These are phyloP conservation scores for Cercis canadensis DNA, from an alignment of 306 rosid species.

Conservation along the genomic window DNA sequence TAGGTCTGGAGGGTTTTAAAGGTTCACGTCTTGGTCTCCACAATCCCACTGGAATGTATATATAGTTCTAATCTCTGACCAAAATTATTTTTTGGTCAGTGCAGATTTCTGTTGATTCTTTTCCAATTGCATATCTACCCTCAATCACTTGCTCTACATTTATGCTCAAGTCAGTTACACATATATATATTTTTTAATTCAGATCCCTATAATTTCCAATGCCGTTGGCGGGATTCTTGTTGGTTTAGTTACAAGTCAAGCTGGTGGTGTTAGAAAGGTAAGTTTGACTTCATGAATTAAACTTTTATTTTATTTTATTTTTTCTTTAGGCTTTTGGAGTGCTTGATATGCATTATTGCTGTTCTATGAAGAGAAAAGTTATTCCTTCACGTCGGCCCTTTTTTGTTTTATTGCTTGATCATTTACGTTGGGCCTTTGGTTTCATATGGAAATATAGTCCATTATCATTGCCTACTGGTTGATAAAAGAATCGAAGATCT, in stretches of 20 bases:
- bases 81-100: background rate
- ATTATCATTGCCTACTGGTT: background rate
- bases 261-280: slow-evolving; percentile 98
- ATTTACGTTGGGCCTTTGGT: slow-evolving; percentile 2
- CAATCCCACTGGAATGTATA: too few species aligned
- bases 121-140: too few species aligned
- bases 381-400: background rate
- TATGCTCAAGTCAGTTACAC: slow-evolving; percentile 34
- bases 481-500: slow-evolving; percentile 14
- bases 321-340: slow-evolving; percentile 5
- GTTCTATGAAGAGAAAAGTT: slow-evolving; percentile 4
- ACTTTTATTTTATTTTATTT: background rate
- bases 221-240: slow-evolving; percentile 98
- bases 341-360: slow-evolving; percentile 1
- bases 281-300: slow-evolving; percentile 40
- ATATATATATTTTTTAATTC: slow-evolving; percentile 32
- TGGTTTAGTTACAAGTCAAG: slow-evolving; percentile 85
- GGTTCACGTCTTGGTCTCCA: too few species aligned
- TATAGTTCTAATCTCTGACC: too few species aligned
- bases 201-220: slow-evolving; percentile 85
- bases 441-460: background rate
- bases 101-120: slow-evolving; percentile 6
- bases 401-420: background rate
- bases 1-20: slow-evolving; percentile 20
- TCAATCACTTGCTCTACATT: too few species aligned